Conservation (phyloP, 164 flowering plant genomes). For the Annona cherimola region DNA sequence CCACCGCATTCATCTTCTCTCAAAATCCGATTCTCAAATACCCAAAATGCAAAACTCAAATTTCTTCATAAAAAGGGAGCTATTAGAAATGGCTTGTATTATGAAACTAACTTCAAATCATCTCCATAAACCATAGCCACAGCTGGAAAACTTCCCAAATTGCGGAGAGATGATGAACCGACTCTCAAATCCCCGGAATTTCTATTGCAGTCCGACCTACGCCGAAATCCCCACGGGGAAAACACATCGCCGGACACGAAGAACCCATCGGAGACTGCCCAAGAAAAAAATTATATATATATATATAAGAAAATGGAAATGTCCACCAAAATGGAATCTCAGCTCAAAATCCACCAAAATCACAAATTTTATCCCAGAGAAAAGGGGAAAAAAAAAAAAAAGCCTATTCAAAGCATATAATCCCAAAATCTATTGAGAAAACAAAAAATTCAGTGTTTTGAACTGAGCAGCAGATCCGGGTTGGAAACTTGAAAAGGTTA, state of each 20-base stretch:
- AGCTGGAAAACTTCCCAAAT: not conserved
- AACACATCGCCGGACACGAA: not conserved
- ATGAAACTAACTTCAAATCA: not conserved
- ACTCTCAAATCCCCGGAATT: not conserved
- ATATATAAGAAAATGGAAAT: not conserved
- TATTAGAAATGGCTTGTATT: not conserved
- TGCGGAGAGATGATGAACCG: not conserved
- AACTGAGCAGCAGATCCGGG: not conserved
- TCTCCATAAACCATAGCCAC: not conserved
- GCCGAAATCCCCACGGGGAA: not conserved
- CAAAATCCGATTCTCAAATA: not conserved
- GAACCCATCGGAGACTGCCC: not conserved
- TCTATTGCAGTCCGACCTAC: no score
- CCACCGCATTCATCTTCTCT: conserved; percentile 54
- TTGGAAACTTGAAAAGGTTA: not conserved
- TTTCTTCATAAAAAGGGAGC: not conserved
- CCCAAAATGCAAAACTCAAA: not conserved
- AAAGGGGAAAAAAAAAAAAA: not conserved
- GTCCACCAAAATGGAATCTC: not conserved
- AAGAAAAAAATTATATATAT: not conserved
- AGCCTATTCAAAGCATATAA: not conserved
- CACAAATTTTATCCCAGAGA: not conserved
- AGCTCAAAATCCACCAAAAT: not conserved
- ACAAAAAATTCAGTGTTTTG: not conserved
- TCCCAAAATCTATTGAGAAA: not conserved